Evolutionary conservation across 805 yeast genomes (phyloP), one percentile per base, ranked within the genome.

Genomic region (Candida namnaoensis): DNA sequence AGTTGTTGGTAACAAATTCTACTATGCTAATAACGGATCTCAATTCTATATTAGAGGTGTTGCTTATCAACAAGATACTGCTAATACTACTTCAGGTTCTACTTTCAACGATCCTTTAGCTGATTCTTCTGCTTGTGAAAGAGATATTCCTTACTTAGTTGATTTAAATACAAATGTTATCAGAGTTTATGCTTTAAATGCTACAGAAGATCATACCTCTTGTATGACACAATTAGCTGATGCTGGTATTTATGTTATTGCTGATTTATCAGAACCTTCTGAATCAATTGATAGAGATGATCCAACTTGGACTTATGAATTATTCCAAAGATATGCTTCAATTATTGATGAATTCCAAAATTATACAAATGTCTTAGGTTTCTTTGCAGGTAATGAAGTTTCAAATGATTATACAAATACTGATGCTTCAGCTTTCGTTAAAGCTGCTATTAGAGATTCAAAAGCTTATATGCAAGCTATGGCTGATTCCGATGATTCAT

Each of bases 321-420:
- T 82, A 49, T 80, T 68, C 60, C 64, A 76, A 41, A 76, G 90
- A 68, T 84, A 84, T 68, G 78, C 81, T 41, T 54, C 69, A 6
- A 86, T 83, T 40, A 78, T 84, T 51, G 91, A 84, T 58, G 60
- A 64, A 54, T 78, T 84, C 71, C 75, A 75, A 44, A 69, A 74
- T 58, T 83, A 82, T 63, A 72, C 85, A 54, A 84, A 83, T 61
- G 71, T 82, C 40, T 68, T 84, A 50, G 93, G 93, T 53, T 84
- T 83, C 72, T 83, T 83, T 61, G 91, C 91, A 38, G 91, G 91
- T 72, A 84, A 84, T 58, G 91, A 84, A 71, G 91, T 84, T 47
- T 74, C 88, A 55, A 82, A 83, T 64, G 71, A 76, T 52, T 60
- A 58, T 30, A 58, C 75, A 51, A 82, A 80, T 66, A 79, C 90